phyloP scores from a whole-genome alignment of 2,329 filamentous ascomycete species.

The Microdochium bolleyi region DNA sequence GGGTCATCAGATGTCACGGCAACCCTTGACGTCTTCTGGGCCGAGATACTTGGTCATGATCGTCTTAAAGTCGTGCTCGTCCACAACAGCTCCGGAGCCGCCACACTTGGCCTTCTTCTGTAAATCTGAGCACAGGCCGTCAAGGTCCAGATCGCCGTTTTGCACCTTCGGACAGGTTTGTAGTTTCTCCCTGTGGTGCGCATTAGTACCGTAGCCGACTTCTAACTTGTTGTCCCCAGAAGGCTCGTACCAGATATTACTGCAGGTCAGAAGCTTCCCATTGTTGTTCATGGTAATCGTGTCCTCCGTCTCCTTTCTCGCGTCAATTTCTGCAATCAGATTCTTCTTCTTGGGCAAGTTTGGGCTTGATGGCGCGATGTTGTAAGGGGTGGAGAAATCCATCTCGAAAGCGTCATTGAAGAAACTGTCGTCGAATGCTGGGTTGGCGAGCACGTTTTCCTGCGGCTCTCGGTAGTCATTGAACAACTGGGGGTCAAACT shows the following conservation, averaged over 20 bases:
- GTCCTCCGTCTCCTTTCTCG: conserved; percentile 59
- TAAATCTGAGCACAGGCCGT: conserved; percentile 84
- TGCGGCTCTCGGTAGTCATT: conserved; percentile 88
- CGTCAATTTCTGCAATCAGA: conserved; percentile 72
- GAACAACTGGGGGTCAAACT: conserved; percentile 88
- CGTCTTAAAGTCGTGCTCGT: conserved; percentile 79
- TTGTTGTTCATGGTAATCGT: conserved; percentile 55
- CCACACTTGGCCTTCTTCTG: conserved; percentile 95
- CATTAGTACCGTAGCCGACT: not conserved
- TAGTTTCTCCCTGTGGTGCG: conserved; percentile 69
- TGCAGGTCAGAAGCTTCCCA: conserved; percentile 65
- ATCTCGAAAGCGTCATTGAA: conserved; percentile 72
- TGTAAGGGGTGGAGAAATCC: conserved; percentile 77
- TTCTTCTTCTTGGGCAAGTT: conserved; percentile 50
- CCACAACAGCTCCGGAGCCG: conserved; percentile 80
- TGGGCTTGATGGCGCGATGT: conserved; percentile 47
- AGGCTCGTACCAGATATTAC: conserved; percentile 85
- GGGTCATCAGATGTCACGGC: not conserved
- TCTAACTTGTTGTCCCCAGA: not conserved
- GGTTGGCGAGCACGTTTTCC: conserved; percentile 63
- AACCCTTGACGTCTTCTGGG: conserved; percentile 16
- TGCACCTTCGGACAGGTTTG: conserved; percentile 83
- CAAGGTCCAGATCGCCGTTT: conserved; percentile 86
- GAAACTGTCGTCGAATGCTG: conserved; percentile 62
- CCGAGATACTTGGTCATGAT: conserved; percentile 61